Base-by-base conservation (phyloP, 2,329 filamentous ascomycete genomes). In the Sclerotinia borealis region DNA sequence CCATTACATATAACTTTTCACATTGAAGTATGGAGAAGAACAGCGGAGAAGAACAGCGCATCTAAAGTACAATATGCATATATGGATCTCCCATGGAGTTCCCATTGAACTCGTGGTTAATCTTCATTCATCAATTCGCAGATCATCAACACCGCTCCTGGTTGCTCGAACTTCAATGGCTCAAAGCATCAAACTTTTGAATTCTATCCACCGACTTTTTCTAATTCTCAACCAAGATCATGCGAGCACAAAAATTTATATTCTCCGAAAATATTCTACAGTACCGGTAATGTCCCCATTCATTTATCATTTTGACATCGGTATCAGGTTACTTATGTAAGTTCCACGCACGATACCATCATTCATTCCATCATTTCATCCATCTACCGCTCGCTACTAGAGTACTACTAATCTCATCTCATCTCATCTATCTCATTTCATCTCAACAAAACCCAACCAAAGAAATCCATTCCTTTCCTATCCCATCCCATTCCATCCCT, bases 101-200 rank as follows among this genome's bases (percentile, higher is more conserved):
- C 36, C 15, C 51, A 39, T 41, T 7, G 37, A 34, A 56, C 41
- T 55, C 52, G 52, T 56, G 52, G 52, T 43, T 17, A 31, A 56
- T 56, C 52, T 43, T 56, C 52, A 56, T 56, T 56, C 52, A 56
- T 43, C 52, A 56, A 56, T 56, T 34, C 37, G 39, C 19, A n/a
- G 25, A 55, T 55, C 51, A 15, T 29, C 48, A 31, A 34, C 9
- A 34, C 48, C 48, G 27, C 27, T n/a, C 48, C n/a, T 50, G 48
- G 48, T 34, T 29, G 15, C 27, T 19, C 27, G 27, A 31, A 31
- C 13, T 29, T 34, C 29, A 9, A 50, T n/a, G 48, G 48, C 48
- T 27, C 31, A 34, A 9, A 29, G 19, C 29, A 50, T 34, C n/a
- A 50, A 50, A 34, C 29, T 10, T 50, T 11, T 19, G n/a, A n/a